These are phyloP conservation scores for Podospora comata DNA, from an alignment of 495 filamentous ascomycete genomes.

Conservation along the genomic window DNA sequence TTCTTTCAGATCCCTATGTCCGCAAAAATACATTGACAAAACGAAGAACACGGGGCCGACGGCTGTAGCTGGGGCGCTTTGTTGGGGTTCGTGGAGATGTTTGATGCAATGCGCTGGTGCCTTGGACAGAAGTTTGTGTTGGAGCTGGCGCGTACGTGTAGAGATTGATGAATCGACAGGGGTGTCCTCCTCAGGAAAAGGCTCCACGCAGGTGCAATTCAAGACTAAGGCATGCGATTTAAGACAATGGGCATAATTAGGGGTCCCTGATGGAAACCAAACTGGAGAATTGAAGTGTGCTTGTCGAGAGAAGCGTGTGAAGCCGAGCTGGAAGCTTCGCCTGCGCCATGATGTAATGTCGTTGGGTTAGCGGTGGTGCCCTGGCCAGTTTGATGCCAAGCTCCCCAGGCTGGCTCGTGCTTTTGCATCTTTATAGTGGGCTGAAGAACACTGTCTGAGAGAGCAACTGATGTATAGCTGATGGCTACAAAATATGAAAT, in stretches of 20 bases:
- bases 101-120: neutral
- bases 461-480: too few relatives aligned
- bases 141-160: neutral
- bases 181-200: neutral
- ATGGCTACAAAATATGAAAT: too few relatives aligned
- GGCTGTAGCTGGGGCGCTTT: neutral
- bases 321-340: neutral
- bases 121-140: neutral
- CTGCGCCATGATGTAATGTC: slow-evolving; percentile 7
- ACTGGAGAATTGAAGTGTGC: neutral
- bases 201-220: too few relatives aligned
- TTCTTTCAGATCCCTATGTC: slow-evolving; percentile 4
- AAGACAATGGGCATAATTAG: neutral
- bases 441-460: neutral
- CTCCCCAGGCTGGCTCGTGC: neutral
- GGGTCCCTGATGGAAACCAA: neutral
- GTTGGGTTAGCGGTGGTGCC: neutral
- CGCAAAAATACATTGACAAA: slow-evolving; percentile 10
- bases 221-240: too few relatives aligned
- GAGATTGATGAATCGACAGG: neutral
- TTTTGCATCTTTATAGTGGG: neutral
- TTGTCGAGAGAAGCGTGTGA: neutral
- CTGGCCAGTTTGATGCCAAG: slow-evolving; percentile 3
- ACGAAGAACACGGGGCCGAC: neutral
- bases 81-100: neutral